Evolutionary conservation across 2,329 filamentous ascomycete genomes (phyloP), one percentile per base, ranked within the genome.

Genomic region (Drechmeria coniospora): DNA sequence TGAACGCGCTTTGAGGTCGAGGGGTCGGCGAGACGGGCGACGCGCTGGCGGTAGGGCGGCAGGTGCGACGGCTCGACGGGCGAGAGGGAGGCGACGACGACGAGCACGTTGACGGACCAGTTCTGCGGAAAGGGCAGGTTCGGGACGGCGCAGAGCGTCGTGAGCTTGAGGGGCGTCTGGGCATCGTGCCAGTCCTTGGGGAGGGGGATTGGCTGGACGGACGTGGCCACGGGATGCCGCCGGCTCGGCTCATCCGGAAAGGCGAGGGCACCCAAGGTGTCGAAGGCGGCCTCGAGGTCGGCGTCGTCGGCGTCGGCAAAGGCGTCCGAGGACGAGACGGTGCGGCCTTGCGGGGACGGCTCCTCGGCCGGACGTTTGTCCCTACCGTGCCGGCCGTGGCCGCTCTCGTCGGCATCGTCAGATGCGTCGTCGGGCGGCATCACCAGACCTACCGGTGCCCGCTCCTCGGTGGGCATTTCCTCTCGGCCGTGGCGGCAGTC

Each of bases 71-170:
- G 51, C 32, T 68, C 60, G 11, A 68, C 45, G 1, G 48, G 52
- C 0, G 60, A 63, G 4, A 70, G 45, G 2, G 56, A 55, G 0
- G 51, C 46, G 4, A 70, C 34, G n/a, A 71, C 52, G 30, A 55
- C 63, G 4, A 72, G 56, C 6, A 68, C 49, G 34, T 70, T 70
- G 43, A 63, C 57, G 25, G 60, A 61, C 65, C 65, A 72, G 40
- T 71, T 71, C 32, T 69, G 64, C 29, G 60, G 59, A 45, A 65
- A 70, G 2, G 65, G 65, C 1, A 71, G 54, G 33, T 58, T 49
- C 0, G 65, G 61, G 26, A 71, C 61, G 6, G 57, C 50, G 25
- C 53, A 53, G 9, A 71, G 50, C 4, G 53, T 51, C 0, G 65
- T 69, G 16, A 71, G 58, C 36, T 63, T 68, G 11, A 68, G 49